Evolutionary conservation across 169 alveolate species (phyloP).

Genomic region (Babesia bovis): DNA sequence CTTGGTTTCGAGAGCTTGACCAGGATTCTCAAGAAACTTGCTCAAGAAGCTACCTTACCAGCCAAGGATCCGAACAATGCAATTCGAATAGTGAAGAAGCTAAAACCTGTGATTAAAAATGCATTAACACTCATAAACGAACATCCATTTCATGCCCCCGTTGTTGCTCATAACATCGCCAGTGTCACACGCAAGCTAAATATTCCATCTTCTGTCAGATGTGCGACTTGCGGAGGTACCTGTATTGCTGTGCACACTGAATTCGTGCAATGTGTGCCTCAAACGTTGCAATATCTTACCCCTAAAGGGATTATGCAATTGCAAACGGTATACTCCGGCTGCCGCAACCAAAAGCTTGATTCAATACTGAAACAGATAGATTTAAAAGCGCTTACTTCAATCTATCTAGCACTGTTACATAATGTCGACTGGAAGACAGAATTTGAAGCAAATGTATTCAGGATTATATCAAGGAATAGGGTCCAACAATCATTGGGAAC

Average conservation of each 20-base stretch:
- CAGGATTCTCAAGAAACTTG: background rate
- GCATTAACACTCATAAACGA: background rate
- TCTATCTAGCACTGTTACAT: background rate
- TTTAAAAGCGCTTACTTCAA: background rate
- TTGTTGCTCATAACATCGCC: constrained; percentile 37
- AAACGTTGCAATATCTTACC: constrained; percentile 13
- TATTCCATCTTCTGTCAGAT: background rate
- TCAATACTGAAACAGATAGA: background rate
- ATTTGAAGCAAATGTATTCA: constrained; percentile 1
- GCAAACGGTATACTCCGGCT: constrained; percentile 29
- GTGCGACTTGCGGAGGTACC: constrained; percentile 60
- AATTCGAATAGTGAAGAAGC: background rate
- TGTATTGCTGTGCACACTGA: constrained; percentile 30
- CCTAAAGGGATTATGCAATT: constrained; percentile 61
- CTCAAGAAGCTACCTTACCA: background rate
- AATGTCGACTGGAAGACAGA: background rate
- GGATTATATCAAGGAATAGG: background rate
- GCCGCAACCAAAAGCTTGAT: constrained; percentile 19
- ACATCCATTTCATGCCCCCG: constrained; percentile 51
- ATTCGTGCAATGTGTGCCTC: constrained; percentile 7
- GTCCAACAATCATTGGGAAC: no score
- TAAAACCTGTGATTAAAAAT: background rate
- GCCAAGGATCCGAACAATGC: background rate
- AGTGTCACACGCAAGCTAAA: constrained; percentile 11
- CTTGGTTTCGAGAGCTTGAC: constrained; percentile 28